These are phyloP conservation scores for Neoboletus magnificus DNA, from an alignment of 768 basidiomycete species.

Conservation along the genomic window DNA sequence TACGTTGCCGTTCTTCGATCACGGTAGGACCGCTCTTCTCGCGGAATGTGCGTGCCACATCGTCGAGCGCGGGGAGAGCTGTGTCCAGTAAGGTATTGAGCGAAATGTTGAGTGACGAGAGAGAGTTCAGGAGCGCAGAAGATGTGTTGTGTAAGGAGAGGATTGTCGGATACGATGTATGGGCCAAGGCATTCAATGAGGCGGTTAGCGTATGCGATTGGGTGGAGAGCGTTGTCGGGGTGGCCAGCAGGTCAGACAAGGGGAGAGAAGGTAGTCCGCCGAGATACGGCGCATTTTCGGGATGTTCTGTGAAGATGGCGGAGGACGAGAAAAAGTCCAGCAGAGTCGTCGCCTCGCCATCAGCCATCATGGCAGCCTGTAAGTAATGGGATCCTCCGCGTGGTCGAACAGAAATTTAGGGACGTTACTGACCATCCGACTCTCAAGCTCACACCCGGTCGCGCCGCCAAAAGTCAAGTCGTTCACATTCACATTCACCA, in stretches of 20 bases:
- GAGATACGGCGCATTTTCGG: conserved; percentile 50
- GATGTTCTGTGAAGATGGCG: conserved; percentile 8
- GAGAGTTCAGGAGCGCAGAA: conserved; percentile 65
- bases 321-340: conserved; percentile 26
- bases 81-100: conserved; percentile 62
- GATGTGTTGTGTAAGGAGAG: conserved; percentile 83
- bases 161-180: conserved; percentile 89
- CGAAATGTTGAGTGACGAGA: conserved; percentile 71
- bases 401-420: background rate
- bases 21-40: conserved; percentile 64
- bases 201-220: conserved; percentile 85
- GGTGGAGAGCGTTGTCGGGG: conserved; percentile 75
- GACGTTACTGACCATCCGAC: background rate
- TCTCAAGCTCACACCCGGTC: background rate
- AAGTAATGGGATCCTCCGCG: background rate
- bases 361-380: conserved; percentile 18
- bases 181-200: conserved; percentile 85
- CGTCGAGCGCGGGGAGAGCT: conserved; percentile 76
- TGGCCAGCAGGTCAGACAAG: conserved; percentile 63
- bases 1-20: conserved; percentile 71
- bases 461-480: background rate
- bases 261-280: conserved; percentile 61
- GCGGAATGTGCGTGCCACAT: conserved; percentile 67
- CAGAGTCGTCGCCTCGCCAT: conserved; percentile 23
- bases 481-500: background rate